Evolutionary conservation across 495 filamentous ascomycete species (phyloP), one percentile per base, ranked within the genome.

Genomic region (Penicillium robsamsonii): DNA sequence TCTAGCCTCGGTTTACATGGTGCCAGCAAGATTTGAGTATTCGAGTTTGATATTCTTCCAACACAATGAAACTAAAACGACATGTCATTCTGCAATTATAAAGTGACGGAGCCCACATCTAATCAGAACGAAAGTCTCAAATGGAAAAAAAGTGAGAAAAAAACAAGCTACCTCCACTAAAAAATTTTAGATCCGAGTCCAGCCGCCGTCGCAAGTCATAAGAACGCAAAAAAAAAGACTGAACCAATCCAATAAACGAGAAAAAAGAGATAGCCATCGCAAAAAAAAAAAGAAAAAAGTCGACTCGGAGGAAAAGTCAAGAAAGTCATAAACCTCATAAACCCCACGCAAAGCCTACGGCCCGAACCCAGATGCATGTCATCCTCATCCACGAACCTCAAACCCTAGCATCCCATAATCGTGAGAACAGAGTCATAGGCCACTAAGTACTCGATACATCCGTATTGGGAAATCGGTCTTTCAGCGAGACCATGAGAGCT

Each of bases 401-500:
- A 49, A 1, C 6, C 20, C 40, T 31, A 6, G 38, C 4, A 31
- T 46, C 13, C 27, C 7, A 20, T 31, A 7, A 31, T 18, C 17
- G 1, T 5, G 35, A 46, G 8, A 38, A 46, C 13, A 18, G 24
- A 11, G 18, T 15, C 13, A 17, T 10, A 3, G 17, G 5, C 11
- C 33, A 11, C 35, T 22, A 18, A 15, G 43, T 42, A 4, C 27
- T 37, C 24, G 33, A 13, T 1, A 33, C 15, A 9, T 18, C 5
- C 0, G 18, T 3, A 1, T 57, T 46, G 2, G 38, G 41, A 8
- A 55, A 55, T 2, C 61, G 53, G 27, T 61, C 54, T 18, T 20
- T 37, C 15, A 68, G 42, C 11, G 41, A 57, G 24, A 74, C 70
- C 63, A 67, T 67, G 1, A 75, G 58, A n/a, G 62, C 64, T 9